Conservation (phyloP, 495 filamentous ascomycete species). For the Aspergillus wentii region DNA sequence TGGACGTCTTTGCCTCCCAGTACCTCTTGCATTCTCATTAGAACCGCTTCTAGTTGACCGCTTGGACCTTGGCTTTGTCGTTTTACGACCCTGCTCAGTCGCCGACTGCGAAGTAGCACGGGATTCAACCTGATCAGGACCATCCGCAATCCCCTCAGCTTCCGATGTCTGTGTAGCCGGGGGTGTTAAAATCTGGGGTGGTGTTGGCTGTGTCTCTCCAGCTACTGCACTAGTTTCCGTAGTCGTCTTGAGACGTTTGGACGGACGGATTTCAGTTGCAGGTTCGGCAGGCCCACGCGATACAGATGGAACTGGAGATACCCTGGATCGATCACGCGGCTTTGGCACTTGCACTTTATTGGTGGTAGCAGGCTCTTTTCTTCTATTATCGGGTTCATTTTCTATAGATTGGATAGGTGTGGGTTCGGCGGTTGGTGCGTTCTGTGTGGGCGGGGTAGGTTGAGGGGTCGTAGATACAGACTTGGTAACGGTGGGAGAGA, state of each 20-base stretch:
- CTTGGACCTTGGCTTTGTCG: slow-evolving; percentile 20
- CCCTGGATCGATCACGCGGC: neutral
- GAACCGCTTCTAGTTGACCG: slow-evolving; percentile 19
- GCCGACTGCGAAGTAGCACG: neutral
- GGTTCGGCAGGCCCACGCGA: slow-evolving; percentile 2
- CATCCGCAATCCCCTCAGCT: slow-evolving; percentile 14
- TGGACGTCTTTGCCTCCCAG: slow-evolving; percentile 24
- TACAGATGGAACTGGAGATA: neutral
- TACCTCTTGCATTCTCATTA: slow-evolving; percentile 14
- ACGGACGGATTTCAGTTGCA: slow-evolving; percentile 14
- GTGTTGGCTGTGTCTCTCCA: slow-evolving; percentile 5
- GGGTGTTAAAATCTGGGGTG: slow-evolving; percentile 16
- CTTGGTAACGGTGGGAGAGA: slow-evolving; percentile 5
- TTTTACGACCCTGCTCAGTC: slow-evolving; percentile 6
- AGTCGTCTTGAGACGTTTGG: slow-evolving; percentile 16
- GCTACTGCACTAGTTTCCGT: slow-evolving; percentile 2
- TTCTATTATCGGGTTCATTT: slow-evolving; percentile 2
- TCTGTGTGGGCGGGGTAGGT: slow-evolving; percentile 3
- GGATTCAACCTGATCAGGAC: slow-evolving; percentile 11
- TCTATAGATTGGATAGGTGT: slow-evolving; percentile 1
- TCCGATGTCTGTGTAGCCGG: slow-evolving; percentile 17
- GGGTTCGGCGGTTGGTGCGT: slow-evolving; percentile 4
- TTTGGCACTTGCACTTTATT: slow-evolving; percentile 4
- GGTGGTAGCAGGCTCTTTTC: slow-evolving; percentile 1
- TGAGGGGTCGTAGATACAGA: slow-evolving; percentile 12